These are phyloP conservation scores for Amanita exitialis DNA, from an alignment of 768 basidiomycete genomes.

Conservation along the genomic window DNA sequence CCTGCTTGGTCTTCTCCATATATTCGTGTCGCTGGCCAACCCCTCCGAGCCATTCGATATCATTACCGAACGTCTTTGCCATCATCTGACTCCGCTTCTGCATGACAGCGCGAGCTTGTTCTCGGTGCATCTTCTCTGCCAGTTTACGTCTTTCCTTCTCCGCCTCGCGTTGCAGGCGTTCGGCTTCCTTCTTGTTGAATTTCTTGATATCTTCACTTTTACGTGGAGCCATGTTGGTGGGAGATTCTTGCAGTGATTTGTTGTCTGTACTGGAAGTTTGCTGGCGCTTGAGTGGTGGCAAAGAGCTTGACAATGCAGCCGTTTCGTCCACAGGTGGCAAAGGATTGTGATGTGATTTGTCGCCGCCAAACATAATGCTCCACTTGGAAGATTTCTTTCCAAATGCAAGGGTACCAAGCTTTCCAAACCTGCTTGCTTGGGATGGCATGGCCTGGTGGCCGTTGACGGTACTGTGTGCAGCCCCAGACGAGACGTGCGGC, in stretches of 20 bases:
- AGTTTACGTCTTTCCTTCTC: constrained; percentile 78
- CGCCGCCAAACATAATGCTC: constrained; percentile 69
- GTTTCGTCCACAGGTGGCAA: constrained; percentile 70
- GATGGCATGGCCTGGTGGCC: constrained; percentile 27
- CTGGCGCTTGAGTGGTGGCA: constrained; percentile 66
- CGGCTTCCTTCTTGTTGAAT: constrained; percentile 70
- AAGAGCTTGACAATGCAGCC: constrained; percentile 41
- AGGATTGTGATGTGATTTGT: constrained; percentile 51
- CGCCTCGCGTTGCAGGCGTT: constrained; percentile 67
- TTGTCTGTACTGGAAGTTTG: constrained; percentile 72
- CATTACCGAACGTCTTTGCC: constrained; percentile 40
- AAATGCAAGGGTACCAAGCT: constrained; percentile 49
- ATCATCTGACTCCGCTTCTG: constrained; percentile 76
- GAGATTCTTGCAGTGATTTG: constrained; percentile 51
- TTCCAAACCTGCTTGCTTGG: constrained; percentile 44
- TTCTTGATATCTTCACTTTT: constrained; percentile 56
- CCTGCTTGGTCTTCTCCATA: constrained; percentile 40
- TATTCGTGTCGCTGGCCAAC: constrained; percentile 33
- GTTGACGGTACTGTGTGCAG: constrained; percentile 24
- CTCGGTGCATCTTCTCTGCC: constrained; percentile 64
- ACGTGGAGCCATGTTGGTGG: constrained; percentile 26
- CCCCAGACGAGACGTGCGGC: constrained; percentile 29
- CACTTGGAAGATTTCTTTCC: constrained; percentile 64
- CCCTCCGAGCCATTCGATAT: constrained; percentile 56
- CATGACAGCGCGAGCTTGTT: constrained; percentile 90